Conservation (phyloP, 1,139 yeast species). For the Hanseniaspora gamundiae region DNA sequence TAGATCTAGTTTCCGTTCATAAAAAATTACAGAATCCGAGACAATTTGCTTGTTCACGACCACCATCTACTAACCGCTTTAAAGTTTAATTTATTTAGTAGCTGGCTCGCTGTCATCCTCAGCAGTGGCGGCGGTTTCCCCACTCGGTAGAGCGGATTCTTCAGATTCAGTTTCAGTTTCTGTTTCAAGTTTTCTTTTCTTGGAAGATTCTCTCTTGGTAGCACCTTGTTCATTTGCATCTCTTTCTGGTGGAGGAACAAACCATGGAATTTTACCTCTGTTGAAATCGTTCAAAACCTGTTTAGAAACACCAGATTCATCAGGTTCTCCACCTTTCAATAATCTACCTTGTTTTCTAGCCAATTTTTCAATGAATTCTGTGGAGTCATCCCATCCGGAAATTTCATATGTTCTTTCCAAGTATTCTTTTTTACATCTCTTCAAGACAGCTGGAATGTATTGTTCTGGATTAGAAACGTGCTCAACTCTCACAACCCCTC, state of each 20-base stretch:
- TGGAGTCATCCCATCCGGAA: constrained; percentile 79
- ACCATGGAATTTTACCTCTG: constrained; percentile 98
- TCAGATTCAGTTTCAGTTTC: constrained; percentile 19
- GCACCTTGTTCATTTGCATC: constrained; percentile 34
- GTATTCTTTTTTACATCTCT: constrained; percentile 80
- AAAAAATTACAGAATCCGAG: too few relatives aligned
- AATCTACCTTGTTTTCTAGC: constrained; percentile 91
- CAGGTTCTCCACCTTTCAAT: constrained; percentile 96
- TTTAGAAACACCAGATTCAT: constrained; percentile 86
- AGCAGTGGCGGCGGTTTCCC: neutral
- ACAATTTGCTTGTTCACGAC: too few relatives aligned
- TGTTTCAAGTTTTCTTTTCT: constrained; percentile 39
- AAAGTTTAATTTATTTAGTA: constrained; percentile 2
- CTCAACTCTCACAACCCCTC: constrained; percentile 97
- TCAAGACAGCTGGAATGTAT: constrained; percentile 77
- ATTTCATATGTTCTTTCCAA: constrained; percentile 92
- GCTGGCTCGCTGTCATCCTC: neutral
- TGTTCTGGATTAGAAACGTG: constrained; percentile 94
- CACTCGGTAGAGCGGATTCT: neutral
- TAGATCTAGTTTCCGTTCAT: too few relatives aligned
- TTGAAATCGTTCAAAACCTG: constrained; percentile 86
- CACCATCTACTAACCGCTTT: neutral
- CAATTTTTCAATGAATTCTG: constrained; percentile 75
- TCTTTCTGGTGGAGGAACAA: constrained; percentile 75
- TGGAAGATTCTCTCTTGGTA: constrained; percentile 34